Conservation (phyloP, 2,329 filamentous ascomycete genomes). For the Sclerotinia nivalis region DNA sequence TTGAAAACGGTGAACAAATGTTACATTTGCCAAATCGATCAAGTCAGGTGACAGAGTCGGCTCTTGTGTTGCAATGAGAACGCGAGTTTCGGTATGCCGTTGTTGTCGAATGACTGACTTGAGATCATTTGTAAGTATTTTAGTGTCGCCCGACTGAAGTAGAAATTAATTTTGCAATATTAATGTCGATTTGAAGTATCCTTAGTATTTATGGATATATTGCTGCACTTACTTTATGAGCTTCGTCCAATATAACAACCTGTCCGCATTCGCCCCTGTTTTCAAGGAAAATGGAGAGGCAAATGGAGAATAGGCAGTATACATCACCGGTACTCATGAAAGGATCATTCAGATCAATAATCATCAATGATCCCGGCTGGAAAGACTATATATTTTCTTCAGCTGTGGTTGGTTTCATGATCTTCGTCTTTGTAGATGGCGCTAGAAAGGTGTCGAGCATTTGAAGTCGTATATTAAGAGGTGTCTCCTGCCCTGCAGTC, state of each 20-base stretch:
- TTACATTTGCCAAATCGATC: conserved; percentile 70
- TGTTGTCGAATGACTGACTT: conserved; percentile 67
- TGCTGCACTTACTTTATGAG: conserved; percentile 57
- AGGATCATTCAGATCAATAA: conserved; percentile 72
- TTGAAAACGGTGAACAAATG: conserved; percentile 72
- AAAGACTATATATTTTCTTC: conserved; percentile 17
- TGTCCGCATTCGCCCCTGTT: conserved; percentile 52
- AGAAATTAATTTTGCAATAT: conserved; percentile 51
- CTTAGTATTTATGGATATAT: neutral
- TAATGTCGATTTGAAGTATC: neutral
- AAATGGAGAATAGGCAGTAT: conserved; percentile 72
- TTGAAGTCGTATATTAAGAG: conserved; percentile 60
- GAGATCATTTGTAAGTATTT: conserved; percentile 61
- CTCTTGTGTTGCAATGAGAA: conserved; percentile 76
- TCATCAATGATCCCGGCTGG: conserved; percentile 56
- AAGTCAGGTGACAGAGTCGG: conserved; percentile 69
- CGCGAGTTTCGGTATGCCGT: conserved; percentile 64
- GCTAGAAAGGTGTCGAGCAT: conserved; percentile 65
- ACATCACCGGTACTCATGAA: conserved; percentile 67
- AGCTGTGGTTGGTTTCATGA: conserved; percentile 1
- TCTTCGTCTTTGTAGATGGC: neutral
- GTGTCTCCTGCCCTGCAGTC: conserved; percentile 39
- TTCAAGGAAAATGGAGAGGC: conserved; percentile 65
- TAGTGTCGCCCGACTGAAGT: conserved; percentile 55
- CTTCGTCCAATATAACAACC: conserved; percentile 72